A percentile compares a stretch with the other conserved stretches of the same genome.
Evolutionary conservation across 2,329 filamentous ascomycete genomes (phyloP).

Genomic region (Cladosporium colombiae): DNA sequence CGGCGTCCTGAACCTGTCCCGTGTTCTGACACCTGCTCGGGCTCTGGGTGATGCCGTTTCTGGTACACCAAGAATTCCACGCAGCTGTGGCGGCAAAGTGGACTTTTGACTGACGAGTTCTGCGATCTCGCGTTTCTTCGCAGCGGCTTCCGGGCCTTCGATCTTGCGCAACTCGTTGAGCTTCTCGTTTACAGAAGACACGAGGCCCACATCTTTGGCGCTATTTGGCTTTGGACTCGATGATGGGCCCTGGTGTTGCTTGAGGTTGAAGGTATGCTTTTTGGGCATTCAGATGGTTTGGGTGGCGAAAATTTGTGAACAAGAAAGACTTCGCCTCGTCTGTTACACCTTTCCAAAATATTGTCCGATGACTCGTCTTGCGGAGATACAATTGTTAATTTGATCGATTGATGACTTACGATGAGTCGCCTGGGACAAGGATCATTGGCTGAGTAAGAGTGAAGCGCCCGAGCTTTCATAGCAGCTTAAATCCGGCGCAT

Average conservation of each 20-base stretch:
- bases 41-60: constrained; percentile 49
- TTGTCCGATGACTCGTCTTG: not conserved
- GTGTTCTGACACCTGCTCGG: constrained; percentile 41
- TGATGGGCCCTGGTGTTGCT: constrained; percentile 40
- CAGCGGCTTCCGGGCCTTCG: constrained; percentile 39
- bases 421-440: constrained; percentile 2
- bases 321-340: not conserved
- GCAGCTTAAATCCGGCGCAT: not conserved
- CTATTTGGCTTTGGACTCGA: constrained; percentile 36
- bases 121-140: constrained; percentile 47
- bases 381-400: not conserved
- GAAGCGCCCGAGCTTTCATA: not conserved
- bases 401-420: constrained; percentile 2
- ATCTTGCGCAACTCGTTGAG: constrained; percentile 49
- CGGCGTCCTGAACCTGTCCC: constrained; percentile 39
- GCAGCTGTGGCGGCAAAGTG: constrained; percentile 45
- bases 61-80: constrained; percentile 47
- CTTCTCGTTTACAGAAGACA: constrained; percentile 47
- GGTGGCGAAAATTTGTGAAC: not conserved
- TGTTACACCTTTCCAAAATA: not conserved
- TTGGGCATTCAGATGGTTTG: constrained; percentile 45
- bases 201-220: constrained; percentile 26
- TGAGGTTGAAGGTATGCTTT: constrained; percentile 47
- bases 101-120: constrained; percentile 44
- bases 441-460: constrained; percentile 12